Base-by-base conservation (phyloP, 2,329 filamentous ascomycete genomes). In the Ophiognomonia clavigignenti-juglandacearum region DNA sequence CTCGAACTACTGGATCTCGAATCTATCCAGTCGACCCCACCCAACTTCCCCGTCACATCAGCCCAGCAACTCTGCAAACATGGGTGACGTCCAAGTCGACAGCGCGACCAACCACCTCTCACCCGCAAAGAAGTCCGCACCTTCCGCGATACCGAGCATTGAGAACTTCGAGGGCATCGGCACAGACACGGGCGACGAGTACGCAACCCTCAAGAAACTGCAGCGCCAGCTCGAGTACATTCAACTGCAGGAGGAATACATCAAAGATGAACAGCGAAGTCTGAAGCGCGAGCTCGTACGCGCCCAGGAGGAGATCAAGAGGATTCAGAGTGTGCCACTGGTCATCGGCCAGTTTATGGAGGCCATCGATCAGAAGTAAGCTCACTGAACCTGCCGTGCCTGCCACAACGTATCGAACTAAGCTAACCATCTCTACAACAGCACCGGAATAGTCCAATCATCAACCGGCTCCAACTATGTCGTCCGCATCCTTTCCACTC, bases 321-420 rank as follows among this genome's bases (percentile, higher is more conserved):
- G 93, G 57, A 98, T 98, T 67, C 93, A 98, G 74, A 96, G 90
- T 67, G 93, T 98, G 45, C 93, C 93, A 23, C 73, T 98, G 53
- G 93, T 98, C 54, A 98, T 98, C 65, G 93, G 93, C 52, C 93
- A 98, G 71, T 98, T 98, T 65, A 98, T 98, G 93, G 93, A 98
- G 72, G 93, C 93, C 47, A 98, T 98, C 64, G 93, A 98, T 68
- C 93, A 98, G 72, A 98, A 96, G 89, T 95, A 78, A 67, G 80
- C 45, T 4, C 45, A 58, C 9, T 59, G 58, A 48, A 31, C 20
- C 48, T 36, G 37, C 39, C 19, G 41, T 39, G 34, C 34, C 16
- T 36, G 34, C 34, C 13, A 7, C 18, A 36, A 39, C 41, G 41
- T 47, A 36, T 34, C 31, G 29, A 10, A 19, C n/a, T 31, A 19